These are phyloP conservation scores for Pugionium dolabratum DNA, from an alignment of 345 rosid species.

Conservation along the genomic window DNA sequence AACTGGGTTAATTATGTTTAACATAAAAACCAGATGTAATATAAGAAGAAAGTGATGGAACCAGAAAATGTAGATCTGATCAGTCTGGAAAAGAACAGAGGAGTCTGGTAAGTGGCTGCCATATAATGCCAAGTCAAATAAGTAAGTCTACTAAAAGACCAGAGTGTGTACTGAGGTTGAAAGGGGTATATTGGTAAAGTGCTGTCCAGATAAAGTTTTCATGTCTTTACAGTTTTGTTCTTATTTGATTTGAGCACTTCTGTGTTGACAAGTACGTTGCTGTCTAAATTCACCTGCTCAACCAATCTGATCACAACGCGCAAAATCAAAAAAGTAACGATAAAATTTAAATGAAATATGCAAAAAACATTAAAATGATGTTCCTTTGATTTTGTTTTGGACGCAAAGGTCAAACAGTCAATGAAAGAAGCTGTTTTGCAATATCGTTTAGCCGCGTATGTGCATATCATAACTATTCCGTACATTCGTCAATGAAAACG, in stretches of 20 bases:
- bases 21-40: neutral
- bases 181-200: conserved; percentile 4
- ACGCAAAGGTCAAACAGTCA: neutral
- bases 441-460: neutral
- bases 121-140: conserved; percentile 22
- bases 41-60: neutral
- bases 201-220: neutral
- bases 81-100: conserved; percentile 7
- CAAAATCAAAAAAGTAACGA: no score
- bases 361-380: neutral
- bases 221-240: no score
- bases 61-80: conserved; percentile 27
- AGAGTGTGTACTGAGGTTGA: neutral
- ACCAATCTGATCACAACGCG: no score
- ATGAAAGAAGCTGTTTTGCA: conserved; percentile 19
- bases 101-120: conserved; percentile 8
- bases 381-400: neutral
- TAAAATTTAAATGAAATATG: neutral
- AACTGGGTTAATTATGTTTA: neutral
- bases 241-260: no score
- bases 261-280: no score
- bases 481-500: no score
- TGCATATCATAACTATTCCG: no score
- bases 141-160: neutral
- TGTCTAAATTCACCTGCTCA: no score